A percentile compares a stretch with the other conserved stretches of the same genome.
These are phyloP conservation scores for Gelatoporia subvermispora DNA, from an alignment of 768 basidiomycete species.

Conservation along the genomic window DNA sequence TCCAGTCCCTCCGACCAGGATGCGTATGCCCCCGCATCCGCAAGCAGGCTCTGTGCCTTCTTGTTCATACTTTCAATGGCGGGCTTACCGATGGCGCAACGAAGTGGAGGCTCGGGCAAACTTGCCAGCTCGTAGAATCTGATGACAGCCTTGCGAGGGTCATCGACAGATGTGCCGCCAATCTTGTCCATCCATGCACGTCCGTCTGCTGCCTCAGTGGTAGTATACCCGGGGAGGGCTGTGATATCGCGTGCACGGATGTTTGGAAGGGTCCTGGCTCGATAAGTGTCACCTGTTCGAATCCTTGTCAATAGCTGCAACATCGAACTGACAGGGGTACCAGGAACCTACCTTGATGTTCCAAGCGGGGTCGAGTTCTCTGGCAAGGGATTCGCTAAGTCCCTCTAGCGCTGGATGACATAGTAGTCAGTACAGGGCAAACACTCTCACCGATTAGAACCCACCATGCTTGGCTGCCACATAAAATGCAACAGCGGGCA, in stretches of 20 bases:
- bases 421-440: background rate
- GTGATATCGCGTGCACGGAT: background rate
- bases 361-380: slow-evolving; percentile 12
- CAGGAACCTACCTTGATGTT: slow-evolving; percentile 10
- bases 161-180: slow-evolving; percentile 7
- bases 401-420: slow-evolving; percentile 6
- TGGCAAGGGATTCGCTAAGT: background rate
- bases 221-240: slow-evolving; percentile 14
- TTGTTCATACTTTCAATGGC: background rate
- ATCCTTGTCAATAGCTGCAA: slow-evolving; percentile 4
- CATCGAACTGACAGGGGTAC: background rate
- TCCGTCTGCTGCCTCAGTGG: background rate
- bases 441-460: slow-evolving; percentile 18
- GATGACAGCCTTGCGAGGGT: slow-evolving; percentile 15
- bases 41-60: slow-evolving; percentile 5
- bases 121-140: slow-evolving; percentile 13
- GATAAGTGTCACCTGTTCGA: slow-evolving; percentile 20
- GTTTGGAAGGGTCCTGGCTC: slow-evolving; percentile 17
- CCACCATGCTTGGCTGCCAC: slow-evolving; percentile 8
- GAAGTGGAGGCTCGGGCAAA: slow-evolving; percentile 14
- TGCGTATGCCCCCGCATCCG: slow-evolving; percentile 8
- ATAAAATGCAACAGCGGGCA: slow-evolving; percentile 8
- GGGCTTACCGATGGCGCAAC: slow-evolving; percentile 12
- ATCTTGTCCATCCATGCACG: background rate
- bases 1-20: slow-evolving; percentile 13